Conservation (phyloP, 108 stramenopile species). For the Mediolabrus comicus region DNA sequence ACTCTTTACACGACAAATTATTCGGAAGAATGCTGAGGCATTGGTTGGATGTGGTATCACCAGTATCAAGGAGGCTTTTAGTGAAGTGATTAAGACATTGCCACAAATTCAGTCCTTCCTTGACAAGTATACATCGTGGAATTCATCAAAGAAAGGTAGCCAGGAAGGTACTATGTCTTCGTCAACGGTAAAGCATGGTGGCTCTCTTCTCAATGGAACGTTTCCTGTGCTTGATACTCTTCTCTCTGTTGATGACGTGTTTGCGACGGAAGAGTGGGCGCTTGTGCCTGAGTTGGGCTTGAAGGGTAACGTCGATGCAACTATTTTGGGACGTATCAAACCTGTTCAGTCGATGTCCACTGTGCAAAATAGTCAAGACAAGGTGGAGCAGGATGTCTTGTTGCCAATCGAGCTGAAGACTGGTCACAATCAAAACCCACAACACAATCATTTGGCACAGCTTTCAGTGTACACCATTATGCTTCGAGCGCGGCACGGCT, state of each 20-base stretch:
- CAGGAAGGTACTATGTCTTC: neutral
- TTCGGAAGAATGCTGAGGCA: slow-evolving; percentile 61
- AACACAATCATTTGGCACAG: slow-evolving; percentile 78
- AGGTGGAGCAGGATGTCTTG: slow-evolving; percentile 30
- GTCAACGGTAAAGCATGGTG: neutral
- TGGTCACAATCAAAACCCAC: slow-evolving; percentile 72
- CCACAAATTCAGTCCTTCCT: slow-evolving; percentile 72
- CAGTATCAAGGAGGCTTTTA: slow-evolving; percentile 48
- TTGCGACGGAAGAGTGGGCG: slow-evolving; percentile 69
- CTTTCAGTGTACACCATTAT: slow-evolving; percentile 82
- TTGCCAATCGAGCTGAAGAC: slow-evolving; percentile 87
- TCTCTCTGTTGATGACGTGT: slow-evolving; percentile 24
- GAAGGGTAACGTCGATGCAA: slow-evolving; percentile 82
- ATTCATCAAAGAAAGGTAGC: slow-evolving; percentile 2
- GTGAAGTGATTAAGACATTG: slow-evolving; percentile 62
- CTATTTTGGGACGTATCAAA: slow-evolving; percentile 59
- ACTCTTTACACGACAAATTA: slow-evolving; percentile 42
- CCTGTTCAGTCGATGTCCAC: neutral
- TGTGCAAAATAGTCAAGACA: neutral
- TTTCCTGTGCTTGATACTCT: slow-evolving; percentile 26
- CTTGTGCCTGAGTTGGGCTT: slow-evolving; percentile 78
- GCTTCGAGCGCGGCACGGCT: slow-evolving; percentile 68
- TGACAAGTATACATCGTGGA: slow-evolving; percentile 48
- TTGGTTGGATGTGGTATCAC: slow-evolving; percentile 71
- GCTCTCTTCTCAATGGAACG: slow-evolving; percentile 29